Percentiles rank a stretch among this genome's conserved stretches.
Conservation (phyloP, 2,329 filamentous ascomycete genomes). For the Aaosphaeria arxii region DNA sequence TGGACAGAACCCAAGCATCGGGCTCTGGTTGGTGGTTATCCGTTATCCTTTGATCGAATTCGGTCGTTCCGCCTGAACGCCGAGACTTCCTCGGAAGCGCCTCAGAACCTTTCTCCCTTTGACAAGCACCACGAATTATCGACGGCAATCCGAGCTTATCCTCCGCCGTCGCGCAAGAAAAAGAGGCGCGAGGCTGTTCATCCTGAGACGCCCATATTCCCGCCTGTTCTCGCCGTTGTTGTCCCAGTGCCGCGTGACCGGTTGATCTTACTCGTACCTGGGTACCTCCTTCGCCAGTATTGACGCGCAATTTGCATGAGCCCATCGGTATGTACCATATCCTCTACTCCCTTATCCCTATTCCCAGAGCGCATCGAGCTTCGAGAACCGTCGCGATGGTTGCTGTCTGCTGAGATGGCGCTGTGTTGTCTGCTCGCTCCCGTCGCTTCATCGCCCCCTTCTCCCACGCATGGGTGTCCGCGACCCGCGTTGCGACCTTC, state of each 20-base stretch:
- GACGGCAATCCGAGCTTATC: conserved; percentile 37
- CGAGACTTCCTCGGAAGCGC: too few species aligned
- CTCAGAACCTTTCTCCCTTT: neutral
- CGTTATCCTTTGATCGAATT: too few species aligned
- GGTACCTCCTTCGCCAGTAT: conserved; percentile 26
- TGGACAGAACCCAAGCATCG: too few species aligned
- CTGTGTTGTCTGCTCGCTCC: conserved; percentile 4
- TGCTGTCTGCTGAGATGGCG: conserved; percentile 8
- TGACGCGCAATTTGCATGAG: conserved; percentile 38
- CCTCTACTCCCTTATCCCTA: conserved; percentile 2
- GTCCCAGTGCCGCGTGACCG: conserved; percentile 24
- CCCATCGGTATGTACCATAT: conserved; percentile 32
- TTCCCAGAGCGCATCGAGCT: conserved; percentile 1
- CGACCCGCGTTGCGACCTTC: conserved; percentile 19
- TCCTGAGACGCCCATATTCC: conserved; percentile 32
- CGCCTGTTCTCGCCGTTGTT: conserved; percentile 15
- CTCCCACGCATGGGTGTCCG: neutral
- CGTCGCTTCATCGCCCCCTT: neutral
- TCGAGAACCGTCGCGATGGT: conserved; percentile 11
- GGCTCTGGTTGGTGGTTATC: too few species aligned
- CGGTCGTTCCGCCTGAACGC: too few species aligned
- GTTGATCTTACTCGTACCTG: conserved; percentile 34
- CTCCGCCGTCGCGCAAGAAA: conserved; percentile 12
- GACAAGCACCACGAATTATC: conserved; percentile 16
- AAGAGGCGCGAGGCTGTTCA: conserved; percentile 13